Evolutionary conservation across 768 basidiomycete genomes (phyloP).

Genomic region (Rhizopogon vesiculosus): DNA sequence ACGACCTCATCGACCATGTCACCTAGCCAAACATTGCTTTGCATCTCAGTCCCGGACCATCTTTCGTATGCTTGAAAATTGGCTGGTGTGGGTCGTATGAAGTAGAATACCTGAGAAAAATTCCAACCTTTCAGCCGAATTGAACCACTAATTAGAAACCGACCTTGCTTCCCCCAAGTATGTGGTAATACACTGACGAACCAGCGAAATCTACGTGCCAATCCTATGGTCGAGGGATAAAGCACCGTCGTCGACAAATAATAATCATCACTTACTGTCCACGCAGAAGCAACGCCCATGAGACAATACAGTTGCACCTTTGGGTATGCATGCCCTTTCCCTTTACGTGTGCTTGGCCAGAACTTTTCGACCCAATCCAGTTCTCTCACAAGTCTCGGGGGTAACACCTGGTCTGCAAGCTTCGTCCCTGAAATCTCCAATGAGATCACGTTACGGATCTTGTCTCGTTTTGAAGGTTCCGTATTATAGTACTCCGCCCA

Average conservation of each 20-base stretch:
- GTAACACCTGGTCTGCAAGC: constrained; percentile 72
- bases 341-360: constrained; percentile 81
- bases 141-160: constrained; percentile 5
- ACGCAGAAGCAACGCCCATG: constrained; percentile 91
- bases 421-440: constrained; percentile 87
- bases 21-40: constrained; percentile 87
- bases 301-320: constrained; percentile 96
- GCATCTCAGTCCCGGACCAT: constrained; percentile 91
- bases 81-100: constrained; percentile 81
- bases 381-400: constrained; percentile 81
- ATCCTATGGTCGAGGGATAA: constrained; percentile 48
- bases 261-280: constrained; percentile 68
- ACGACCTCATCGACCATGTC: constrained; percentile 89
- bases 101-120: constrained; percentile 78
- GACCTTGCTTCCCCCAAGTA: constrained; percentile 82
- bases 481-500: constrained; percentile 87
- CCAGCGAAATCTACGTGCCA: constrained; percentile 99
- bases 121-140: neutral
- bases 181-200: constrained; percentile 96
- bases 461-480: constrained; percentile 67
- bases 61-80: constrained; percentile 89
- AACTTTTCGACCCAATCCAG: constrained; percentile 97
- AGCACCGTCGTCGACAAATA: neutral
- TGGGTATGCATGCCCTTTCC: constrained; percentile 72
- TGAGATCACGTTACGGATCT: constrained; percentile 92